Evolutionary conservation across 2,329 filamentous ascomycete genomes (phyloP), one percentile per base, ranked within the genome.

Genomic region (Sporothrix mexicana): DNA sequence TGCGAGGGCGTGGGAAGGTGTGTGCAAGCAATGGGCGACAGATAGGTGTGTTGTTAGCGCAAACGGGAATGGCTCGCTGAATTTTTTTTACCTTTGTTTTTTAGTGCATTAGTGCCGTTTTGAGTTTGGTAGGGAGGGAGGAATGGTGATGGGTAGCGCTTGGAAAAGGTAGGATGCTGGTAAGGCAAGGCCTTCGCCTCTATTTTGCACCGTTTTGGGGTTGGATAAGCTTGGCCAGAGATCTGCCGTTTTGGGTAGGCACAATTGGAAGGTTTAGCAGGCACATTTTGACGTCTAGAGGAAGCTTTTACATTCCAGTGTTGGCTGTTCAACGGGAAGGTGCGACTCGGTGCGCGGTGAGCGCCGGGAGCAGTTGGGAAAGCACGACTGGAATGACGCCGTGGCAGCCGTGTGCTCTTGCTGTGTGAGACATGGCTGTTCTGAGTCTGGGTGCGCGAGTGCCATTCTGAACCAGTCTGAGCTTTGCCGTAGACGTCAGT

Each of bases 31-130:
- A 30, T 62, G 57, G 17, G n/a, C 25, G 69, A 25, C 55, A 36
- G 25, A 59, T 43, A 70, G 68, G 74, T 72, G 74, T 75, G 74
- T 36, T 51, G 43, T 72, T 75, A 75, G 74, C 72, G 70, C 30
- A 64, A 66, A 73, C 45, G 74, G 73, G 62, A 62, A 64, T 15
- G 70, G 61, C 25, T 51, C 43, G 47, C n/a, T 36, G 45, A n/a
- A 36, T 51, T 71, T 71, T 66, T 66, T 36, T 47, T 59, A 13
- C 20, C 57, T 59, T 72, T 45, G 51, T 66, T 49, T 25, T 49
- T 47, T 53, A 55, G 53, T 55, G 23, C 62, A 7, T 55, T 72
- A 53, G 57, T 23, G 57, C 57, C 53, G 53, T 62, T 62, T 57
- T 69, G n/a, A 41, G 49, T 59, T 12, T 70, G 51, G 51, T 59